Base-by-base conservation (phyloP, 2,329 filamentous ascomycete species). In the Myriosclerotinia duriaeana region DNA sequence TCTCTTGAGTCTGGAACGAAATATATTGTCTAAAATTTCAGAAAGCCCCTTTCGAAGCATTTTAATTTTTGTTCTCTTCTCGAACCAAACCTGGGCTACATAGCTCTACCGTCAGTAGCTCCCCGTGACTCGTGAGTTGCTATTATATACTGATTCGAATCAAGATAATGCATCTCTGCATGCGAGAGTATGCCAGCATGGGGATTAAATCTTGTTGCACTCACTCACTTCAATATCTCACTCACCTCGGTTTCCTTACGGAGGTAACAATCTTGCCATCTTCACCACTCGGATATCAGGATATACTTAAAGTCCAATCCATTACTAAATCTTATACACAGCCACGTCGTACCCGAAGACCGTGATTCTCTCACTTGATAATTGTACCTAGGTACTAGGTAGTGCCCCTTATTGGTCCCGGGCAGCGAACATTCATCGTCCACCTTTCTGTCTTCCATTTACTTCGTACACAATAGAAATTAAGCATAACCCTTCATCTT, bases 401-500 rank as follows among this genome's bases (percentile, higher is more conserved):
- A 30, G 8, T 44, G 22, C 55, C 44, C 53, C 38, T 14, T 20
- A 14, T 14, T 38, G 26, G 26, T 26, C 26, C 53, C 30, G n/a
- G 26, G 48, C 14, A 52, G 30, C 6, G 30, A 34, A 40, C 38
- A 40, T 40, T 11, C 15, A 26, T 17, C 30, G 30, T 30, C n/a
- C 8, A n/a, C 15, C 44, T 7, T 17, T 22, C 46, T 22, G 4
- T 12, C 46, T 50, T 12, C 42, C 14, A 50, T 38, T 60, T 50
- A 40, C 46, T 26, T 26, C 26, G 26, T 26, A 50, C 58, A 20
- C 44, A 20, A 50, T 44, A 50, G 58, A 40, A 38, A 61, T 50
- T 50, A 61, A 61, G 58, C 58, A 38, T 61, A 50, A 50, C n/a
- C 14, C n/a, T 50, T 61, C 58, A 61, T 50, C 58, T 26, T 20